phyloP scores from a whole-genome alignment of 805 yeast genomes.

The Kodamaea kakaduensis region DNA sequence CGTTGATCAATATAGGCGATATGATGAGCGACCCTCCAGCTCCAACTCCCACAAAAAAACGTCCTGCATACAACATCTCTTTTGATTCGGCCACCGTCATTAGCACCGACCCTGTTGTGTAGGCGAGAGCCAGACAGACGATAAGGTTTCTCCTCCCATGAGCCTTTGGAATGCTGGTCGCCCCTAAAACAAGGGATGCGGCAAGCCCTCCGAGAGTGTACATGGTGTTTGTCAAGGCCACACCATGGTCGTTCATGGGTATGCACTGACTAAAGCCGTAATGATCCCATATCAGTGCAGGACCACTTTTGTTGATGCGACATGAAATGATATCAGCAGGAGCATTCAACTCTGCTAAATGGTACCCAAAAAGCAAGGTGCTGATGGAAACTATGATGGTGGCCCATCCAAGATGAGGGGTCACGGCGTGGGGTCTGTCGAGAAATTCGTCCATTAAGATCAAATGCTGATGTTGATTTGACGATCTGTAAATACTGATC shows the following conservation, averaged over 20 bases:
- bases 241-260: slow-evolving; percentile 20
- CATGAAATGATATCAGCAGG: slow-evolving; percentile 30
- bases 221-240: slow-evolving; percentile 30
- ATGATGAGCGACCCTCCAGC: slow-evolving; percentile 39
- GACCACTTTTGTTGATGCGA: slow-evolving; percentile 15
- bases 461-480: no score
- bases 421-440: slow-evolving; percentile 21
- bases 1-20: slow-evolving; percentile 39
- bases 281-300: slow-evolving; percentile 26
- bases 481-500: no score
- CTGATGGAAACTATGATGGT: slow-evolving; percentile 31
- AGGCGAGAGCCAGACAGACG: slow-evolving; percentile 12
- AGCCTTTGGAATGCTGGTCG: slow-evolving; percentile 18
- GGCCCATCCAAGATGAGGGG: slow-evolving; percentile 33
- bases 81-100: slow-evolving; percentile 24
- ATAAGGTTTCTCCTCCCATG: slow-evolving; percentile 26
- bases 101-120: slow-evolving; percentile 23
- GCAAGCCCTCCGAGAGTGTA: slow-evolving; percentile 37
- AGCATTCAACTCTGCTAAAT: slow-evolving; percentile 37
- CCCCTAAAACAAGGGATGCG: slow-evolving; percentile 27
- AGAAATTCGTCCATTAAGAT: slow-evolving; percentile 9
- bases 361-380: slow-evolving; percentile 39
- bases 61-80: slow-evolving; percentile 24
- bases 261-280: slow-evolving; percentile 26
- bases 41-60: slow-evolving; percentile 34